Base-by-base conservation (phyloP, 768 basidiomycete species). In the Tricholoma sp. region DNA sequence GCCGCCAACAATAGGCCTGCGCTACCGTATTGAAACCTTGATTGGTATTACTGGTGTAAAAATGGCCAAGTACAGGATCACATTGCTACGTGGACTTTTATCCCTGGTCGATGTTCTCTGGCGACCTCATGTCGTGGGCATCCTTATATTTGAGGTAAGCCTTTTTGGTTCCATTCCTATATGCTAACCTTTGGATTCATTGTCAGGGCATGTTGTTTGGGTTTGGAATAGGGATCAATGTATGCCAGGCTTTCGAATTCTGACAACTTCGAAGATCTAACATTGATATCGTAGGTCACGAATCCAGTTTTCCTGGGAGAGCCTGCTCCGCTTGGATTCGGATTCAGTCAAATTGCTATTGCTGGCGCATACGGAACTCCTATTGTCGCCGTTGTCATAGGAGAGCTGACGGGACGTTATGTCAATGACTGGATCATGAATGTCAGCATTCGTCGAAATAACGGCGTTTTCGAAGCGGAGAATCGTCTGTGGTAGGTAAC, bases 221-320 rank as follows among this genome's bases (percentile, higher is more conserved):
- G 0, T 86, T 86, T 65, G 69, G 76, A 13, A 85, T 85, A 53
- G 84, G 85, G 33, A 81, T 84, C 51, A 85, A 84, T 60, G 81
- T 81, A 50, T 44, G 74, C 54, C n/a, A 2, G 6, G 37, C 12
- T 36, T 12, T 42, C 32, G 17, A 1, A 12, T 24, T 24, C 24
- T 24, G 4, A 45, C 8, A 24, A 17, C 2, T 12, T n/a, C 17
- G 32, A 15, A 33, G 28, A 3, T 20, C 28, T 54, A 34, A 42
- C 48, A 20, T 52, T 29, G 12, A n/a, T 44, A 1, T 45, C 53
- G 36, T 53, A 86, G 80, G 81, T 83, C 15, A 89, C 85, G 1
- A 84, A 82, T 57, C 82, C 80, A 0, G 82, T 86, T 1, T 88
- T 88, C 71, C 68, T 87, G 1, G 83, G 82, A 5, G 71, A 70